Percentiles rank a stretch among this genome's conserved stretches.
phyloP scores from a whole-genome alignment of 2,329 filamentous ascomycete genomes.

The Diaporthe sp. region DNA sequence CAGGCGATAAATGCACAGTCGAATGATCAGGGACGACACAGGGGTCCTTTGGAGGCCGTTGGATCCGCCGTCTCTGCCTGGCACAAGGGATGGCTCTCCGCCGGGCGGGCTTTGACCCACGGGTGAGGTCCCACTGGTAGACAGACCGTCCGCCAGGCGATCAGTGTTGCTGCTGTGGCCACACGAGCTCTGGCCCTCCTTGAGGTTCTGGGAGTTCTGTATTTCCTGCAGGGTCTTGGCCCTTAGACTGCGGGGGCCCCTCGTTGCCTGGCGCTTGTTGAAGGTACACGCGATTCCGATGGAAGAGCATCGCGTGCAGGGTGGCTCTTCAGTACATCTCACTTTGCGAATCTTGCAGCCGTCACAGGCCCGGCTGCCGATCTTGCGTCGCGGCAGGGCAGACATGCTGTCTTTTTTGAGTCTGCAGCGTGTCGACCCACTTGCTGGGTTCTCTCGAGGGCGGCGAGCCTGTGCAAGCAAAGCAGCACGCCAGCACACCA shows the following conservation, averaged over 20 bases:
- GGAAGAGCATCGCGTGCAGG: slow-evolving; percentile 60
- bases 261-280: slow-evolving; percentile 57
- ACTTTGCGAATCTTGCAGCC: slow-evolving; percentile 68
- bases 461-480: neutral
- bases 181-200: neutral
- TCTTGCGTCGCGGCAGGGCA: slow-evolving; percentile 46
- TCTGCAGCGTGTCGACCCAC: slow-evolving; percentile 5
- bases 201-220: slow-evolving; percentile 47
- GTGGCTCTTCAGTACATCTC: slow-evolving; percentile 61
- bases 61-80: slow-evolving; percentile 22
- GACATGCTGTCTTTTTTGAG: slow-evolving; percentile 3
- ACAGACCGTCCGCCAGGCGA: neutral
- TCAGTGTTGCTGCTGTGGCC: neutral
- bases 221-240: slow-evolving; percentile 60
- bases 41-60: slow-evolving; percentile 28
- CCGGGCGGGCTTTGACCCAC: slow-evolving; percentile 21
- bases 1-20: slow-evolving; percentile 61
- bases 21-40: slow-evolving; percentile 47
- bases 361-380: slow-evolving; percentile 61
- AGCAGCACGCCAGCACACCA: slow-evolving; percentile 1
- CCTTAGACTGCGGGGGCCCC: slow-evolving; percentile 61
- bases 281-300: slow-evolving; percentile 65
- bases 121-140: slow-evolving; percentile 1
- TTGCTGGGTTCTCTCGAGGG: neutral
- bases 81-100: neutral